Base-by-base conservation (phyloP, 495 filamentous ascomycete species). In the Podospora pseudoanserina region DNA sequence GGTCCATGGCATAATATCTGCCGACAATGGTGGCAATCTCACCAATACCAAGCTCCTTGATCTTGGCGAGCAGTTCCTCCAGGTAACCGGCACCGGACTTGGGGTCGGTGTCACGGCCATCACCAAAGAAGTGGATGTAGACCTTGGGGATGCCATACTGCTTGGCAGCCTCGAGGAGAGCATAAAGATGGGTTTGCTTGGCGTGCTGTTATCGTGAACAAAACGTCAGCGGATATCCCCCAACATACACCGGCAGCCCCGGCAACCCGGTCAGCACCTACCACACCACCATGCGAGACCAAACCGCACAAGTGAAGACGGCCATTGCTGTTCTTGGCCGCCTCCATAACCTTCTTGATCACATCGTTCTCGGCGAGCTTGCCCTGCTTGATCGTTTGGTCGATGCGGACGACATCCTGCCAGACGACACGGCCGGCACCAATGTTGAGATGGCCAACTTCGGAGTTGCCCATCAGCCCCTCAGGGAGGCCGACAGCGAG, bases 401-500 rank as follows among this genome's bases (percentile, higher is more conserved):
- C 95, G 80, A 99, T 99, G 74, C 95, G 91, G 68, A 99, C 95
- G 68, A 96, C 96, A 83, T 99, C 95, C 80, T 99, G 95, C 95
- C 95, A 99, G 73, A 99, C 95, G 55, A 99, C 96, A 78, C 95
- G 86, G 57, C 95, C 95, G 68, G 95, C 95, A 76, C 95, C 95
- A 80, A 99, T 98, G 84, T 99, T 99, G 80, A 99, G 80, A 80
- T 99, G 95, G 53, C 95, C 95, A 72, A 99, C 95, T 79, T 99
- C 95, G 76, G 91, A 95, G 83, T 99, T 99, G 49, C 95, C 95
- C 95, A 99, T 99, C 68, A 99, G 84, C 54, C 95, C 95, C 76
- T 99, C 94, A 20, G 95, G 95, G 58, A 99, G 84, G 57, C 95
- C 95, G 57, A 99, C 95, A 39, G 95, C 96, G 20, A 97, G 87